Conservation (phyloP, 305 asterid species). For the Ilex paraguariensis region DNA sequence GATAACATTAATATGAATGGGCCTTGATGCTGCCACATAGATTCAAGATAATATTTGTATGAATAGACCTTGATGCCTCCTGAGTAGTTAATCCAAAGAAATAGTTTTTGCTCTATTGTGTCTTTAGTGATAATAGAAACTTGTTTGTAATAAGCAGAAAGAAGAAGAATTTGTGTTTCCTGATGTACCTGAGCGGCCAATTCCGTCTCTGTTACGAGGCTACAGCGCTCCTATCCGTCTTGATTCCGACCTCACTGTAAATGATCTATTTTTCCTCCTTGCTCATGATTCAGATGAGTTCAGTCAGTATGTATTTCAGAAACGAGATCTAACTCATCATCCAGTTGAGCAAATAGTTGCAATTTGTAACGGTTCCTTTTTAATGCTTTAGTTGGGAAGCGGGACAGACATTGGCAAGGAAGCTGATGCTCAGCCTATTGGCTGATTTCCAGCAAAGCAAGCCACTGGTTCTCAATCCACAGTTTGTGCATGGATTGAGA, state of each 20-base stretch:
- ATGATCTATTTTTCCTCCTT: slow-evolving; percentile 76
- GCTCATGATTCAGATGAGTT: slow-evolving; percentile 96
- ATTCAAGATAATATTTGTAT: too few relatives aligned
- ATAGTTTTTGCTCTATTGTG: neutral
- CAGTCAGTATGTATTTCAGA: slow-evolving; percentile 54
- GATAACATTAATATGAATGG: too few relatives aligned
- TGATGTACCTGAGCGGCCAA: slow-evolving; percentile 60
- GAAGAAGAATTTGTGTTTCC: slow-evolving; percentile 86
- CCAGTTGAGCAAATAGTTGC: slow-evolving; percentile 2
- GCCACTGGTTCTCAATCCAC: slow-evolving; percentile 65
- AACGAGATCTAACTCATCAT: neutral
- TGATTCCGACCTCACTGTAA: slow-evolving; percentile 75
- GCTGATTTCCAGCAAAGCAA: slow-evolving; percentile 76
- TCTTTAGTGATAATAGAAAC: neutral
- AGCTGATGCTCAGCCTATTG: slow-evolving; percentile 82
- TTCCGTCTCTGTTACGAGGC: slow-evolving; percentile 84
- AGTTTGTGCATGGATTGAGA: slow-evolving; percentile 69
- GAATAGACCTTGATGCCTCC: too few relatives aligned
- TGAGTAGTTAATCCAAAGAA: too few relatives aligned
- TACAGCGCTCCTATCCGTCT: slow-evolving; percentile 93
- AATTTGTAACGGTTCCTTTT: slow-evolving; percentile 11
- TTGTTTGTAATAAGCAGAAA: slow-evolving; percentile 42
- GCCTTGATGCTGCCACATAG: too few relatives aligned
- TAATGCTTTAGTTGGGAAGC: slow-evolving; percentile 81
- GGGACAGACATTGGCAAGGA: slow-evolving; percentile 87